Base-by-base conservation (phyloP, 1,284 basidiomycete species). In the Cutaneotrichosporon cutaneum region DNA sequence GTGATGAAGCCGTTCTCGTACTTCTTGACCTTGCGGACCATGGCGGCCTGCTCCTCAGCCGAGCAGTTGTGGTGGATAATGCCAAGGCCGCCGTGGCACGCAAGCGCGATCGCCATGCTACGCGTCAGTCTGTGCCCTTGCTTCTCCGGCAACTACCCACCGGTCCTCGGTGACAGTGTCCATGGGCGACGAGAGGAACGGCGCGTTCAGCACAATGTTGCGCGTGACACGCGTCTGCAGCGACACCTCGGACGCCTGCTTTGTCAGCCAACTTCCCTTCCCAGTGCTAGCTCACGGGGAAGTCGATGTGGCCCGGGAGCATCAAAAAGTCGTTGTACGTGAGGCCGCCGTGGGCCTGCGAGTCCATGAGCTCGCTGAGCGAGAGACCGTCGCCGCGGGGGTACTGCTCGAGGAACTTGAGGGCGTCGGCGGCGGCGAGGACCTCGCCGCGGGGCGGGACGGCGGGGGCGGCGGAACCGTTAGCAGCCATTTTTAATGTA, bases 1-100 rank as follows among this genome's bases (percentile, higher is more conserved):
- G 91, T 87, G 80, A 99, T 99, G 83, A 99, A 98, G 10, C 96
- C 96, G 77, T 99, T 99, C 81, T 98, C 94, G 79, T 93, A 93
- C 75, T 94, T 90, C 82, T 99, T 99, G 59, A 99, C 95, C 64
- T 91, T 90, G 69, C 93, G 88, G 69, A 99, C 93, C 92, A 98
- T 98, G 55, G 88, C 87, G 5, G 95, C 96, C 82, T 99, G 96
- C 22, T 88, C 86, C 65, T 87, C 86, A 1, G 94, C 75, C 7
- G 90, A 79, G 81, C 97, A 93, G 80, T 99, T 99, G 82, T 99
- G 94, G 81, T 99, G 95, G 74, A 99, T 98, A 73, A 99, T 92
- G 82, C 96, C 95, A 70, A 99, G 90, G 62, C 95, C 96, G 59
- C 96, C 95, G 68, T 96, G 86, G 63, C 96, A 87, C 70, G 94